Percentiles rank a stretch among this genome's conserved stretches.
Conservation (phyloP, 805 yeast species). For the Scheffersomyces lignosus region DNA sequence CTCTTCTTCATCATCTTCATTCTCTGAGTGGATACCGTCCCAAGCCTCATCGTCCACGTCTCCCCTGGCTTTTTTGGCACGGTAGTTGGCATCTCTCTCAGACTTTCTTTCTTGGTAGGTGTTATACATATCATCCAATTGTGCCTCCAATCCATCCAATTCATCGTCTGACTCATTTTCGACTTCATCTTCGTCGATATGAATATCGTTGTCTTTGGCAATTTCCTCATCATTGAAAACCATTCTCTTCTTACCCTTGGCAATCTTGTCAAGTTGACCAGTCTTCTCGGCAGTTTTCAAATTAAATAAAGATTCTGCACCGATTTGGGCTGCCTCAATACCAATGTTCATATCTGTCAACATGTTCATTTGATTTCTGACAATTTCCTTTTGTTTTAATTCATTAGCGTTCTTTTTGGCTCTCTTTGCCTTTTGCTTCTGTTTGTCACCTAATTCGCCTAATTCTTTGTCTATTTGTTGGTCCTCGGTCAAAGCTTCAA, state of each 20-base stretch:
- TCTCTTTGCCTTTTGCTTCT: constrained; percentile 67
- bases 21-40: constrained; percentile 66
- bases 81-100: constrained; percentile 66
- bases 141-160: constrained; percentile 70
- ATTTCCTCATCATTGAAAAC: constrained; percentile 58
- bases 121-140: constrained; percentile 79
- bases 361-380: constrained; percentile 95
- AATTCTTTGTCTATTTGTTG: constrained; percentile 87
- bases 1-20: constrained; percentile 34
- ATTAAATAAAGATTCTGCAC: constrained; percentile 78
- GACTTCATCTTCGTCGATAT: constrained; percentile 39
- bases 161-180: constrained; percentile 48
- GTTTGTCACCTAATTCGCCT: constrained; percentile 67
- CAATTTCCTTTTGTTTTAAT: constrained; percentile 79
- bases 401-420: constrained; percentile 84
- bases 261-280: constrained; percentile 71
- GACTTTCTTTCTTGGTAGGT: constrained; percentile 65
- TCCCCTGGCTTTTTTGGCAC: constrained; percentile 72
- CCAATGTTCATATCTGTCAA: constrained; percentile 90
- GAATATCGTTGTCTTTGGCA: constrained; percentile 56
- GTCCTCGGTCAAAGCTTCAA: constrained; percentile 78
- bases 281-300: constrained; percentile 84
- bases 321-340: constrained; percentile 83
- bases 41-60: constrained; percentile 75
- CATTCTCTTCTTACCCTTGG: constrained; percentile 72